Percentiles rank a stretch among this genome's conserved stretches.
Evolutionary conservation across 2,329 filamentous ascomycete species (phyloP).

Genomic region (Colletotrichum godetiae): DNA sequence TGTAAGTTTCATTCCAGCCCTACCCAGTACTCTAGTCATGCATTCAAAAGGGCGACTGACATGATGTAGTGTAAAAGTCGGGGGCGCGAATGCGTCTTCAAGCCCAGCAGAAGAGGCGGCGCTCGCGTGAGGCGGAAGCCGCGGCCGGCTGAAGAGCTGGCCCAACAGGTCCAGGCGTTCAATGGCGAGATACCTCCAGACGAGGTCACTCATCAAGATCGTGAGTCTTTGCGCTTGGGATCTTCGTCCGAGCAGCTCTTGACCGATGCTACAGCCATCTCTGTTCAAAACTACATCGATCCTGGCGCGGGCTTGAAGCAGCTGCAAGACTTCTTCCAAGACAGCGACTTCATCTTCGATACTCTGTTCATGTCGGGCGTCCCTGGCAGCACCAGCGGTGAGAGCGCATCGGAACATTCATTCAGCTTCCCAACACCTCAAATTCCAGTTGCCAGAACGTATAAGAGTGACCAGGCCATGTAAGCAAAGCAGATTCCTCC

Average conservation of each 20-base stretch:
- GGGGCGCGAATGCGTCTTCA: slow-evolving; percentile 55
- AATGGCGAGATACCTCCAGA: slow-evolving; percentile 40
- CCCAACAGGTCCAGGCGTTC: slow-evolving; percentile 40
- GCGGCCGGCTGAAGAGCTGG: slow-evolving; percentile 26
- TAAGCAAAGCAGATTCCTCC: slow-evolving; percentile 40
- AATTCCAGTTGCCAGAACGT: slow-evolving; percentile 53
- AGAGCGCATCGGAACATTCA: slow-evolving; percentile 35
- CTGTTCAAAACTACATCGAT: slow-evolving; percentile 54
- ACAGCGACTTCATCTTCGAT: slow-evolving; percentile 61
- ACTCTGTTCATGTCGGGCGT: slow-evolving; percentile 49
- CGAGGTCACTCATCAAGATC: slow-evolving; percentile 43
- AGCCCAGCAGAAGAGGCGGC: slow-evolving; percentile 55
- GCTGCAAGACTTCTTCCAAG: slow-evolving; percentile 56
- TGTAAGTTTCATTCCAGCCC: slow-evolving; percentile 44
- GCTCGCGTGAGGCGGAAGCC: slow-evolving; percentile 55
- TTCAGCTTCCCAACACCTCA: slow-evolving; percentile 22
- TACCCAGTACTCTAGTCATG: background rate
- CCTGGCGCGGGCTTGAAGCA: slow-evolving; percentile 60
- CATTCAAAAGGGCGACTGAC: slow-evolving; percentile 29
- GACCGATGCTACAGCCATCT: slow-evolving; percentile 42
- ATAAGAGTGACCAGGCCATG: slow-evolving; percentile 54
- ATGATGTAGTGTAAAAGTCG: slow-evolving; percentile 50
- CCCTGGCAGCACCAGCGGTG: slow-evolving; percentile 32
- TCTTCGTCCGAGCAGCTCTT: background rate
- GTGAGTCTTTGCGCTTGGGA: slow-evolving; percentile 39